Percentiles rank a stretch among this genome's conserved stretches.
Conservation (phyloP, 805 yeast species). For the Dipodascus geniculatus region DNA sequence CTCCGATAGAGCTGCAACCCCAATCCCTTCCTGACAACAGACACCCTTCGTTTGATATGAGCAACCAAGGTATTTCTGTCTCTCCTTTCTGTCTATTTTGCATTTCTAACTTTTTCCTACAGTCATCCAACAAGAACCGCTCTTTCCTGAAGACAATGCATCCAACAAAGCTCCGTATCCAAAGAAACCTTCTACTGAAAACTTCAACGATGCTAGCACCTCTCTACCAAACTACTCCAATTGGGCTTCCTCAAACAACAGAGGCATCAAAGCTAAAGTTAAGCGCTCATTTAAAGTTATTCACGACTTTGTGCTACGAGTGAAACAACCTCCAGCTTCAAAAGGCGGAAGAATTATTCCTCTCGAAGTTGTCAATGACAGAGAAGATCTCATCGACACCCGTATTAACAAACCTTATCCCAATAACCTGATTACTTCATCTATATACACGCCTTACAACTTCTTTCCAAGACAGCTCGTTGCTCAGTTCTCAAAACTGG, state of each 20-base stretch:
- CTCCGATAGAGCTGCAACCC: slow-evolving; percentile 25
- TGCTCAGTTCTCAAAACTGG: slow-evolving; percentile 88
- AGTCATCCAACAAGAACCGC: slow-evolving; percentile 9
- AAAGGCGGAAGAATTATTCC: slow-evolving; percentile 72
- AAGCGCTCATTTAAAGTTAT: slow-evolving; percentile 5
- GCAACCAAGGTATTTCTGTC: neutral
- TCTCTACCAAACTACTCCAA: slow-evolving; percentile 18
- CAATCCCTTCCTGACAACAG: slow-evolving; percentile 10
- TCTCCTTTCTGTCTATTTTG: slow-evolving; percentile 2
- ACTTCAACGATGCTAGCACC: slow-evolving; percentile 5
- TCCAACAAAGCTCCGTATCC: no score
- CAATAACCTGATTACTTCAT: slow-evolving; percentile 66
- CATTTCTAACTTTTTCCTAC: neutral
- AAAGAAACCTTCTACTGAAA: neutral
- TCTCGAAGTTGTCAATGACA: slow-evolving; percentile 34
- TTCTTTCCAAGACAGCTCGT: slow-evolving; percentile 80
- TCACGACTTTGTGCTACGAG: slow-evolving; percentile 20
- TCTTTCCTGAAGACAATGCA: slow-evolving; percentile 3
- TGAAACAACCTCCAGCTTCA: slow-evolving; percentile 34
- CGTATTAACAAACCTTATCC: slow-evolving; percentile 50
- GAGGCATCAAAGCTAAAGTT: slow-evolving; percentile 7
- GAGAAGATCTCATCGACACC: slow-evolving; percentile 48
- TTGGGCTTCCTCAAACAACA: slow-evolving; percentile 15
- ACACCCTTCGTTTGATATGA: slow-evolving; percentile 7
- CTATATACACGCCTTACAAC: slow-evolving; percentile 69